Evolutionary conservation across 2,329 filamentous ascomycete species (phyloP), one percentile per base, ranked within the genome.

Genomic region (Exophiala calicioides): DNA sequence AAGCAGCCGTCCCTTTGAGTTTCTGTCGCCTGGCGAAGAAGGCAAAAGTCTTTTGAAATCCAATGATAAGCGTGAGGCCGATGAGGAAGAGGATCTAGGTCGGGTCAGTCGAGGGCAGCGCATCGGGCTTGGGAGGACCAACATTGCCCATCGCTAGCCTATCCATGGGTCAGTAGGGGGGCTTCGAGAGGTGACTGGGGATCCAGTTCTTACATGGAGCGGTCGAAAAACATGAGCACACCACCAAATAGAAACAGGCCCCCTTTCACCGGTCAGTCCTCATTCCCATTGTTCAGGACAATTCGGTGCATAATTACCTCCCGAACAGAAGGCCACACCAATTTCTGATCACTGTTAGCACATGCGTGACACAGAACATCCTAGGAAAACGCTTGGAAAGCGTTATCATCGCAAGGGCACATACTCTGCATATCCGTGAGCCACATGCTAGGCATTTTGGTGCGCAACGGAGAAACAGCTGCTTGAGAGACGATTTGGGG

Each of bases 61-160:
- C 93, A 71, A 98, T 95, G 62, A 97, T 94, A 50, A 97, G 86
- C 21, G 90, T 95, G 19, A 98, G 82, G 67, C 93, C 93, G 73
- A 95, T 88, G 44, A 98, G 82, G 78, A 98, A 97, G 68, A 98
- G 89, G 68, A 98, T 94, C 89, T 95, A 27, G 3, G 34, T 47
- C 26, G 40, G 18, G 18, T 53, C 37, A 55, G 53, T 19, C 29
- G 8, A 12, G 13, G 23, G 47, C 24, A 39, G 53, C 53, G 36
- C 45, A 47, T 49, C 46, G 37, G 41, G 36, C 31, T 44, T 31
- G 53, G 19, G 27, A 51, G 44, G 32, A 38, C 65, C 75, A 62
- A 91, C 86, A 65, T 97, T 97, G 73, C 93, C 93, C 93, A 97
- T 97, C 59, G 91, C 91, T 46, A 98, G 82, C 82, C 88, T 93